Base-by-base conservation (phyloP, 2,329 filamentous ascomycete genomes). In the Talaromyces sp. region DNA sequence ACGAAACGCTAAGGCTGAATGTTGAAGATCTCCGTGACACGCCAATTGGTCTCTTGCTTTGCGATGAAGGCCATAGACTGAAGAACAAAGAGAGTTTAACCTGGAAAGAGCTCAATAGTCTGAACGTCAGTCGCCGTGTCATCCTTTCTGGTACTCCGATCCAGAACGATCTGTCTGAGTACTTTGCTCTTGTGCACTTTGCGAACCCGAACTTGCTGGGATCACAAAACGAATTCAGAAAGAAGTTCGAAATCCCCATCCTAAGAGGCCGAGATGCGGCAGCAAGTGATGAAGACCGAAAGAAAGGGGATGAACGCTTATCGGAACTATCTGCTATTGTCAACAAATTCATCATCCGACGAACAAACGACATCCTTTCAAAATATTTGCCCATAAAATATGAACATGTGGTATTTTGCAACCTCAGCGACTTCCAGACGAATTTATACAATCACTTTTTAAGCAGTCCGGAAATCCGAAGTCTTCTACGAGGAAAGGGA, bases 361-460 rank as follows among this genome's bases (percentile, higher is more conserved):
- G 95, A 65, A 97, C 94, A 3, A 99, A 99, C 84, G 95, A 99
- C 74, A 96, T 99, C 67, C 81, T 99, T 27, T 97, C 94, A 61
- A 99, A 99, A 77, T 99, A 99, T 74, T 81, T 99, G 66, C 95
- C 95, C 0, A 89, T 98, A 81, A 99, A 99, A 81, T 99, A 99
- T 78, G 95, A 99, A 78, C 95, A 99, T 75, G 95, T 99, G 35
- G 95, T 99, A 0, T 99, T 99, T 80, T 99, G 95, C 84, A 94
- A 94, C 71, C 85, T 97, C 54, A 90, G 95, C 17, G 91, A 91
- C 0, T 98, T 99, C 80, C 95, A 99, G 77, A 85, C 93, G 63
- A 91, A 92, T 69, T 82, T 99, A 1, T 99, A 99, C 83, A 97
- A 97, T 73, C 92, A 97, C 78, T 99, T 99, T 78, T 93, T 99